Conservation (phyloP, 208 protist genomes). For the Crithidia brevicula region DNA sequence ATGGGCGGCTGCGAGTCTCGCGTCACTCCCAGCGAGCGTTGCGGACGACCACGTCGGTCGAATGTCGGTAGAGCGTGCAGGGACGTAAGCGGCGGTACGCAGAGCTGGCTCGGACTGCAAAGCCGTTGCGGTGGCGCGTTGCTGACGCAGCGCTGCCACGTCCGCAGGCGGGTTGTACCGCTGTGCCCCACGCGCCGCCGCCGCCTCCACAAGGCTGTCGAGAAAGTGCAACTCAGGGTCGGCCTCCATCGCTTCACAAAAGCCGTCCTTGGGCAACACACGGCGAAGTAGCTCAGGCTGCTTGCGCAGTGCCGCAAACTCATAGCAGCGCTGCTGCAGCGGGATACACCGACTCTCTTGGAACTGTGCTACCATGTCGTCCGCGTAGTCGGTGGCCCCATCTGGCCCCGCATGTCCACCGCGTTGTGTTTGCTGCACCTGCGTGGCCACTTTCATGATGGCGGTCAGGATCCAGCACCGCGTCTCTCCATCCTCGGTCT, state of each 20-base stretch:
- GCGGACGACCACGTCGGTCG: conserved; percentile 17
- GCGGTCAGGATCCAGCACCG: conserved; percentile 76
- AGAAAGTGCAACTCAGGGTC: conserved; percentile 61
- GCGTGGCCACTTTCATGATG: conserved; percentile 77
- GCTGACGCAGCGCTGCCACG: conserved; percentile 1
- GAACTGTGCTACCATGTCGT: conserved; percentile 51
- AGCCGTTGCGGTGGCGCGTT: conserved; percentile 2
- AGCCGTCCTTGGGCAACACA: conserved; percentile 76
- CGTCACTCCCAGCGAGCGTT: too few species aligned
- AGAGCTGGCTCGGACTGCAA: conserved; percentile 24
- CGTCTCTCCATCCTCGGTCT: conserved; percentile 37
- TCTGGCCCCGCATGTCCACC: neutral
- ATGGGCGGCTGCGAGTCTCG: too few species aligned
- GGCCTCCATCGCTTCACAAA: conserved; percentile 70
- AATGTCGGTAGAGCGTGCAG: conserved; percentile 23
- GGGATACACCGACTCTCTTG: conserved; percentile 57
- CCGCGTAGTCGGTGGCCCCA: conserved; percentile 42
- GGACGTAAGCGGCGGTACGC: conserved; percentile 44
- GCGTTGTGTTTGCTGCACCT: conserved; percentile 5
- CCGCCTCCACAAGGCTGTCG: conserved; percentile 49
- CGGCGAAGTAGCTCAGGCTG: conserved; percentile 49
- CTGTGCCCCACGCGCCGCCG: conserved; percentile 45
- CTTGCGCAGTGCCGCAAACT: conserved; percentile 57
- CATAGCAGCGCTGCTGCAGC: conserved; percentile 86
- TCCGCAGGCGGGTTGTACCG: conserved; percentile 38